A percentile compares a stretch with the other conserved stretches of the same genome.
Evolutionary conservation across 2,329 filamentous ascomycete genomes (phyloP).

Genomic region (Hypocrella siamensis): DNA sequence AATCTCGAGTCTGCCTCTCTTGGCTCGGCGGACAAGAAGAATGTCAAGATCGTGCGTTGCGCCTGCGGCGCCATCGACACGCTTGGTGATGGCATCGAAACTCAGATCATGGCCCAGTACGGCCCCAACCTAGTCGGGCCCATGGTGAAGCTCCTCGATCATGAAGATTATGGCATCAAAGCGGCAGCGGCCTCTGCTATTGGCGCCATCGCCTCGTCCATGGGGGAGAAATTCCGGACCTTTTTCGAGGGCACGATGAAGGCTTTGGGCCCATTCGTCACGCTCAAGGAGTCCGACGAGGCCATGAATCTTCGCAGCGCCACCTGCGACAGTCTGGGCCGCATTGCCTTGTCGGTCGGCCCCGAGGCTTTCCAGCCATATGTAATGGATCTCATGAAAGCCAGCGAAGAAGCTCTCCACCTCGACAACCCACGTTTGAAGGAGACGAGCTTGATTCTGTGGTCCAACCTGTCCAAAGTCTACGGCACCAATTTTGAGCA

Average conservation of each 20-base stretch:
- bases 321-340: constrained; percentile 83
- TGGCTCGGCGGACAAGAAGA: constrained; percentile 55
- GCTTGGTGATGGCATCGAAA: constrained; percentile 76
- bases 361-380: constrained; percentile 78
- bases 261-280: constrained; percentile 68
- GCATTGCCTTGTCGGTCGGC: constrained; percentile 81
- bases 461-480: constrained; percentile 87
- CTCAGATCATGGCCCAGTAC: constrained; percentile 60
- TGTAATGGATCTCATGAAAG: constrained; percentile 77
- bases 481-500: constrained; percentile 73
- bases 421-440: constrained; percentile 82
- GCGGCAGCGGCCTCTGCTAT: constrained; percentile 77
- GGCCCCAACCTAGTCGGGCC: constrained; percentile 70
- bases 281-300: constrained; percentile 76
- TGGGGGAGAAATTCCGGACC: constrained; percentile 71
- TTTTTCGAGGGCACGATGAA: constrained; percentile 88
- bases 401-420: constrained; percentile 78
- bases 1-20: constrained; percentile 74
- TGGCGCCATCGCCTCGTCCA: constrained; percentile 76
- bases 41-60: constrained; percentile 72
- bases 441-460: constrained; percentile 94
- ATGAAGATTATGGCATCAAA: constrained; percentile 81
- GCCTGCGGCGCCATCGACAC: constrained; percentile 85
- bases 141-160: constrained; percentile 68
- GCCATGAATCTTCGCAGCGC: constrained; percentile 81